phyloP scores from a whole-genome alignment of 176 grass and related monocot genomes.

The Melocanna baccifera region DNA sequence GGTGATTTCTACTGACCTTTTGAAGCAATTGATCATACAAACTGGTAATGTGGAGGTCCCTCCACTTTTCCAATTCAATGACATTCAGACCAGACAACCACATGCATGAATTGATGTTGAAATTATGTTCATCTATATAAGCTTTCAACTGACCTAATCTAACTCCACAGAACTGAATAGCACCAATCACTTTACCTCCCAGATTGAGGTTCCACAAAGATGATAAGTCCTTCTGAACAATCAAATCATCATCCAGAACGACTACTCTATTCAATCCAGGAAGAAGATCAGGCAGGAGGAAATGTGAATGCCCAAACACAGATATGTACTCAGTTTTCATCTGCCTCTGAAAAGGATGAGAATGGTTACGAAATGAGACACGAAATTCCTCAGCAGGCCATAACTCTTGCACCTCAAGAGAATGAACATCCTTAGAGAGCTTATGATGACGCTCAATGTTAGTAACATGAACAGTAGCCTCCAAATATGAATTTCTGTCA shows the following conservation, averaged over 20 bases:
- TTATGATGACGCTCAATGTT: slow-evolving; percentile 52
- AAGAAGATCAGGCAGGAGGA: slow-evolving; percentile 81
- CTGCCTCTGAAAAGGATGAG: slow-evolving; percentile 31
- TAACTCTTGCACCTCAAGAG: slow-evolving; percentile 40
- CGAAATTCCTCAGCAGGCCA: slow-evolving; percentile 73
- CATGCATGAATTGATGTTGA: slow-evolving; percentile 49
- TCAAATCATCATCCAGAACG: slow-evolving; percentile 81
- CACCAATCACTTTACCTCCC: slow-evolving; percentile 59
- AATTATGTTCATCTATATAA: slow-evolving; percentile 42
- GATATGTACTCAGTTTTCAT: slow-evolving; percentile 81
- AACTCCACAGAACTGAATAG: slow-evolving; percentile 60
- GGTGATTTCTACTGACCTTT: slow-evolving; percentile 49
- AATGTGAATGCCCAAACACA: slow-evolving; percentile 78
- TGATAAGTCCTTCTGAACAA: slow-evolving; percentile 79
- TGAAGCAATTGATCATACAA: slow-evolving; percentile 34
- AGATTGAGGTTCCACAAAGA: slow-evolving; percentile 67
- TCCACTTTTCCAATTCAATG: slow-evolving; percentile 81
- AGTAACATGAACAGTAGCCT: slow-evolving; percentile 53
- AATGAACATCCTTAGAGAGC: slow-evolving; percentile 16
- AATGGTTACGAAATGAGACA: slow-evolving; percentile 45
- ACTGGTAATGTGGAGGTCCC: slow-evolving; percentile 45
- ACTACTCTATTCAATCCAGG: slow-evolving; percentile 57
- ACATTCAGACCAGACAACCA: slow-evolving; percentile 81
- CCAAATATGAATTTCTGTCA: slow-evolving; percentile 64
- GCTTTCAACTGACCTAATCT: slow-evolving; percentile 53